Evolutionary conservation across 208 protist species (phyloP).

Genomic region (Tritrichomonas foetus): DNA sequence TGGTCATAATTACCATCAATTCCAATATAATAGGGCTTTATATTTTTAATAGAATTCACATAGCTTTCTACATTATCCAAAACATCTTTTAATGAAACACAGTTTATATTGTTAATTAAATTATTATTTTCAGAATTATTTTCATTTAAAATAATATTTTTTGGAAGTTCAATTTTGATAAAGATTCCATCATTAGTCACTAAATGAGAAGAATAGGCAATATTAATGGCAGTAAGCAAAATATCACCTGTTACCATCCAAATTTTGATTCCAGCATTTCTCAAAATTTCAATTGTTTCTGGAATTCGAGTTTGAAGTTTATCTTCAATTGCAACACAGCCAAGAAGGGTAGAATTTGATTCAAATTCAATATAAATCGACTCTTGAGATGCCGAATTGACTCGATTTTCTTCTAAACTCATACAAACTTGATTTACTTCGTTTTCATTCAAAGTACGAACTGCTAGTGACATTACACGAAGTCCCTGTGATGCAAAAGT

Average conservation of each 20-base stretch:
- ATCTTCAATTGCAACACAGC: constrained; percentile 53
- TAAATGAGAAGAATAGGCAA: constrained; percentile 65
- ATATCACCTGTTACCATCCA: constrained; percentile 98
- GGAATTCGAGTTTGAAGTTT: constrained; percentile 85
- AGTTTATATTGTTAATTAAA: not conserved
- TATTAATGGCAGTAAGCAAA: constrained; percentile 80
- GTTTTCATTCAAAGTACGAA: not conserved
- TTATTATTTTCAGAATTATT: not conserved
- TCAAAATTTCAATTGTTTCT: constrained; percentile 61
- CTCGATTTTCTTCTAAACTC: not conserved
- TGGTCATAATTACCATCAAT: not conserved
- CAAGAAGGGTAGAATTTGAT: constrained; percentile 55
- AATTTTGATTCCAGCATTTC: constrained; percentile 29
- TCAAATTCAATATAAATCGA: constrained; percentile 54
- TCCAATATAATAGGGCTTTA: not conserved
- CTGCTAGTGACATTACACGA: not conserved
- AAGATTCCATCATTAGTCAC: constrained; percentile 96
- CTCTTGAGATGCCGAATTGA: not conserved
- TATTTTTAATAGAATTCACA: not conserved
- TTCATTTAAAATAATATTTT: constrained; percentile 55
- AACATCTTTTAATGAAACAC: not conserved
- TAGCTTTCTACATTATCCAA: too few species aligned
- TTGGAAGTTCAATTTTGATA: constrained; percentile 61
- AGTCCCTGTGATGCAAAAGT: constrained; percentile 2
- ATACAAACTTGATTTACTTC: not conserved